Evolutionary conservation across 202 grass and related monocot species (phyloP).

Genomic region (Zoysia matrella): DNA sequence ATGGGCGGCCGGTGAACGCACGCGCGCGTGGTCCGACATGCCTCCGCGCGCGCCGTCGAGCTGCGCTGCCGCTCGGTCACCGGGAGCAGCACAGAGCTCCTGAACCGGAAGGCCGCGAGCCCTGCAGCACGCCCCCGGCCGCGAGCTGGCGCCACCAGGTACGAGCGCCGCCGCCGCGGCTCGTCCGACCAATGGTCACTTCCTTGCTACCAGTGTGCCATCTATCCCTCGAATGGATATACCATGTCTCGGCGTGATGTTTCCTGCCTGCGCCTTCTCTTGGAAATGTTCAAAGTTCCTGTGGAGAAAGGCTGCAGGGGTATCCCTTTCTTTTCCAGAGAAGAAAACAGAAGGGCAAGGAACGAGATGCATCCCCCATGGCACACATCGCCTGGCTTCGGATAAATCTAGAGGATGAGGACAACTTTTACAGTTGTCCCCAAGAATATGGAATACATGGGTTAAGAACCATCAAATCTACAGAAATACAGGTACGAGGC

Average conservation of each 20-base stretch:
- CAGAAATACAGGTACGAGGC: conserved; percentile 15
- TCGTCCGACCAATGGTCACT: background rate
- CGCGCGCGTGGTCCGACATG: no score
- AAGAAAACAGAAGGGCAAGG: conserved; percentile 43
- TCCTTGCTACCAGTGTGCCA: background rate
- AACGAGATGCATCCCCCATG: conserved; percentile 21
- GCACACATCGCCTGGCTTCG: conserved; percentile 34
- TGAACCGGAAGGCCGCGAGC: no score
- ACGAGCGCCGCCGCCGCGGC: background rate
- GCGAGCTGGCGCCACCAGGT: background rate
- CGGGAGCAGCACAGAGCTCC: background rate
- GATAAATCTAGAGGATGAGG: conserved; percentile 36
- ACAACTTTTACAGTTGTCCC: conserved; percentile 48
- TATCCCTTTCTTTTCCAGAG: conserved; percentile 42
- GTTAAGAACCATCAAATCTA: conserved; percentile 42
- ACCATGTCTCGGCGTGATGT: conserved; percentile 33
- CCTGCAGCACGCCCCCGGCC: no score
- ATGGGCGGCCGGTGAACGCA: background rate
- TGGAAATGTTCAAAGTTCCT: conserved; percentile 46
- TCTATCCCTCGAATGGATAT: conserved; percentile 22
- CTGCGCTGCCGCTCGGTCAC: background rate
- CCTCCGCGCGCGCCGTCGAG: background rate
- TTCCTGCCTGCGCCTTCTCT: conserved; percentile 24
- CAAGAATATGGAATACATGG: conserved; percentile 22
- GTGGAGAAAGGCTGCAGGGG: conserved; percentile 53